phyloP scores from a whole-genome alignment of 2,329 filamentous ascomycete species.

The Monosporascus sp. region DNA sequence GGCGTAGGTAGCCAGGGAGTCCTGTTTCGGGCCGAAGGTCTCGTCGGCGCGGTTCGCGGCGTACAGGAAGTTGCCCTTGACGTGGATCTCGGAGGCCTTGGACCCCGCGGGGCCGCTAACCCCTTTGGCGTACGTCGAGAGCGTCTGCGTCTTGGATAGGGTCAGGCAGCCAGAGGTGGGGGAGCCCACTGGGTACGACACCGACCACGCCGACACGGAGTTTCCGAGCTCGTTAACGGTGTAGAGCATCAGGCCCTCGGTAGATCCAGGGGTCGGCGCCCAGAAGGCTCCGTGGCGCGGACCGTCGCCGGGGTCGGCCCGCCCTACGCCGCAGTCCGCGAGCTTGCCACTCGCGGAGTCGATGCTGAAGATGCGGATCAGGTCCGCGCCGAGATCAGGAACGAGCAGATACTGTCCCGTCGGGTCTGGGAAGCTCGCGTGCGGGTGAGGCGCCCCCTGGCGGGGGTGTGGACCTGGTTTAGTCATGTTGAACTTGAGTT shows the following conservation, averaged over 20 bases:
- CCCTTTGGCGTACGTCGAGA: slow-evolving; percentile 41
- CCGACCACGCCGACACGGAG: slow-evolving; percentile 44
- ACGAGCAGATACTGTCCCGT: slow-evolving; percentile 44
- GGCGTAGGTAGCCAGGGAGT: slow-evolving; percentile 50
- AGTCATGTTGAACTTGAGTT: slow-evolving; percentile 36
- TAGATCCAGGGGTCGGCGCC: slow-evolving; percentile 26
- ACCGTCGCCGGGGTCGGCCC: slow-evolving; percentile 41
- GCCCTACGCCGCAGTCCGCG: slow-evolving; percentile 38
- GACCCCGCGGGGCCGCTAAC: slow-evolving; percentile 37
- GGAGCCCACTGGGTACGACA: slow-evolving; percentile 33
- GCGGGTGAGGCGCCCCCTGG: slow-evolving; percentile 52
- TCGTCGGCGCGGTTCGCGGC: slow-evolving; percentile 58
- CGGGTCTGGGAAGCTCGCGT: slow-evolving; percentile 44
- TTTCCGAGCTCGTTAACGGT: slow-evolving; percentile 45
- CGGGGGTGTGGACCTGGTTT: slow-evolving; percentile 39
- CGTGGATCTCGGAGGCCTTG: slow-evolving; percentile 51
- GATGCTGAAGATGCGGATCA: slow-evolving; percentile 49
- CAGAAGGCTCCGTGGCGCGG: slow-evolving; percentile 50
- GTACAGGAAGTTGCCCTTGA: slow-evolving; percentile 51
- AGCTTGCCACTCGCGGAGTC: slow-evolving; percentile 38
- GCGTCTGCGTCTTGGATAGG: slow-evolving; percentile 39
- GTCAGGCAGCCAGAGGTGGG: slow-evolving; percentile 34
- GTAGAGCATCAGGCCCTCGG: slow-evolving; percentile 29
- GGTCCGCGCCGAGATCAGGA: slow-evolving; percentile 50
- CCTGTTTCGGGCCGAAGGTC: slow-evolving; percentile 47